Evolutionary conservation across 345 rosid species (phyloP).

Genomic region (Syzygium aqueum): DNA sequence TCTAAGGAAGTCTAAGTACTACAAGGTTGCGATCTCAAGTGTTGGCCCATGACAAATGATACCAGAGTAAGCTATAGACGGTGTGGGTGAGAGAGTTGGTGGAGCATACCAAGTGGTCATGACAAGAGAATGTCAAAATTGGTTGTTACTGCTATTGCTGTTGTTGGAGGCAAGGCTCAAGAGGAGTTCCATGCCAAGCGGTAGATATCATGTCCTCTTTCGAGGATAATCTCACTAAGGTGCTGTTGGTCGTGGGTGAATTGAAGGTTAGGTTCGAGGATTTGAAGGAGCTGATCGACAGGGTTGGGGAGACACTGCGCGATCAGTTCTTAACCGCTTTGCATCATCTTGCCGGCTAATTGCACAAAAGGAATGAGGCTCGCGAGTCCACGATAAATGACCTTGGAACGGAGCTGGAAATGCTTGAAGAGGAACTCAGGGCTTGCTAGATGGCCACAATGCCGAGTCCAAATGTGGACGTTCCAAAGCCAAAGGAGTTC

Average conservation of each 20-base stretch:
- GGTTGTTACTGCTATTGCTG: too few relatives aligned
- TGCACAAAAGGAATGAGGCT: not conserved
- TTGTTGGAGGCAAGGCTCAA: too few relatives aligned
- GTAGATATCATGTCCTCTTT: rapidly evolving
- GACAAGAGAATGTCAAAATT: too few relatives aligned
- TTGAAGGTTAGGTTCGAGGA: rapidly evolving
- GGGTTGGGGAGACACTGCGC: not conserved
- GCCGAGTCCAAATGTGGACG: not conserved
- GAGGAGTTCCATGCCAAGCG: too few relatives aligned
- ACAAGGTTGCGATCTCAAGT: too few relatives aligned
- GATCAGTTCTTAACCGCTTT: not conserved
- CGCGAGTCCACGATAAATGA: too few relatives aligned
- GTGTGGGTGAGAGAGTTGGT: too few relatives aligned
- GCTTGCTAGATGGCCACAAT: not conserved
- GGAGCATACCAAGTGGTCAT: too few relatives aligned
- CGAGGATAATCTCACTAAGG: too few relatives aligned
- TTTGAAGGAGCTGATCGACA: not conserved
- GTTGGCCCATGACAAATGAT: too few relatives aligned
- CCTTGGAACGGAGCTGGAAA: not conserved
- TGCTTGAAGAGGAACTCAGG: not conserved
- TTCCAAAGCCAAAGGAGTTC: not conserved
- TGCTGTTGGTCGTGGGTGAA: too few relatives aligned
- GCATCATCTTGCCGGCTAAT: not conserved
- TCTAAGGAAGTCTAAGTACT: too few relatives aligned
- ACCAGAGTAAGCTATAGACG: rapidly evolving